Evolutionary conservation across 495 filamentous ascomycete genomes (phyloP), one percentile per base, ranked within the genome.

Genomic region (Lasiosphaeria ovina): DNA sequence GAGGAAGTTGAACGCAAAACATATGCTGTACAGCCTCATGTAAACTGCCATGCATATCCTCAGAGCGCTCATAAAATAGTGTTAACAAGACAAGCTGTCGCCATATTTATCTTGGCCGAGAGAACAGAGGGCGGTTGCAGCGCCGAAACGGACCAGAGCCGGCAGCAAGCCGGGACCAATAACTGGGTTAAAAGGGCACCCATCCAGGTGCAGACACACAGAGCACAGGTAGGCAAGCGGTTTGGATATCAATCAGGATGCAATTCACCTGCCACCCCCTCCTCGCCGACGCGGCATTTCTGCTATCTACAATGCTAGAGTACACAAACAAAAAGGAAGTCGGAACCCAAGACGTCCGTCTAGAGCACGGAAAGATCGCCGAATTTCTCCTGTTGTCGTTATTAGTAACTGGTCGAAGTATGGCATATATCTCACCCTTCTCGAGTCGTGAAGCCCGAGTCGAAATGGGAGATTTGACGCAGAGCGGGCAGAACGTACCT

Each of bases 291-390:
- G 61, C 54, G 52, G 59, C 67, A 60, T 54, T 67, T 65, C 60
- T 76, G 74, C 70, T 80, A 80, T 79, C 75, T 80, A 80, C 78
- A 79, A 79, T 78, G 79, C 81, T 83, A 80, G 76, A 81, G 76
- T 82, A 83, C 79, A 83, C 70, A 80, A 76, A 77, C 68, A 73
- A 76, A 81, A 76, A 40, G 57, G 62, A 66, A 53, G 62, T 34
- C 42, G 42, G 14, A 42, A 17, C 40, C 24, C 24, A 2, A 24
- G 24, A 24, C 24, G 24, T 24, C 24, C 24, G 71, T 83, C 85
- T 95, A 98, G 67, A 97, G 80, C 58, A 96, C 75, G 60, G 92
- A 92, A 65, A 97, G 86, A 74, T 98, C 91, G 82, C 93, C 93
- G 83, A 98, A 98, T 86, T 91, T 96, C 87, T 98, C 93, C 93